Conservation (phyloP, 2,329 filamentous ascomycete genomes). For the Diaporthe caulivora region DNA sequence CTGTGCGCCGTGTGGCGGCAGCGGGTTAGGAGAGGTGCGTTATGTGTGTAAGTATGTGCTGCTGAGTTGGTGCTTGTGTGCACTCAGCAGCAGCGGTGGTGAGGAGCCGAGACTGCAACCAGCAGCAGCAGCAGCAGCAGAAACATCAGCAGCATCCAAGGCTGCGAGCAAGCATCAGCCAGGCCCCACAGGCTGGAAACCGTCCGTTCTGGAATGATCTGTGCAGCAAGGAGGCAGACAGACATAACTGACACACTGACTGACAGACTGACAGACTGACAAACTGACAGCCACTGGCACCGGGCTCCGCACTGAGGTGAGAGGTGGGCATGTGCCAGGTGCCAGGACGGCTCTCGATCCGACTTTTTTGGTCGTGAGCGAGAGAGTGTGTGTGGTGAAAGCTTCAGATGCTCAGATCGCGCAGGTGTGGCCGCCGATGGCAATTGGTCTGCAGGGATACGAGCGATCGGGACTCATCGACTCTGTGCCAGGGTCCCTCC, state of each 20-base stretch:
- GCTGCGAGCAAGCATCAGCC: no score
- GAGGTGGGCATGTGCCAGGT: constrained; percentile 5
- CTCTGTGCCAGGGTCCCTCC: background rate
- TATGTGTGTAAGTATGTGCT: background rate
- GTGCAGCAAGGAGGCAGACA: background rate
- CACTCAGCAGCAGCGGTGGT: background rate
- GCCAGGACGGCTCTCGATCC: constrained; percentile 24
- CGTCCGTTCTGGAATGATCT: constrained; percentile 27
- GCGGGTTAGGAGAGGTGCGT: no score
- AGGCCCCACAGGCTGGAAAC: no score
- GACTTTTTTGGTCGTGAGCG: background rate
- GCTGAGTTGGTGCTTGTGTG: background rate
- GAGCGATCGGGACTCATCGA: constrained; percentile 20
- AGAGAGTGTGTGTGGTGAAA: background rate
- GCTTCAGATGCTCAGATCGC: constrained; percentile 23
- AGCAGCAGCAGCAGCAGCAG: background rate
- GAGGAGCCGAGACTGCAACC: background rate
- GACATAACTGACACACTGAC: no score
- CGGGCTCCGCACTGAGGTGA: background rate
- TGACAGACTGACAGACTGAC: no score
- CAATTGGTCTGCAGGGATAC: background rate
- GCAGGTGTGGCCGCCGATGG: background rate
- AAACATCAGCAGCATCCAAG: background rate
- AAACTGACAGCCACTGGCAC: background rate
- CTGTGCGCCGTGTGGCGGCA: no score